Evolutionary conservation across 2,329 filamentous ascomycete species (phyloP).

Genomic region (Sporothrix humicola): DNA sequence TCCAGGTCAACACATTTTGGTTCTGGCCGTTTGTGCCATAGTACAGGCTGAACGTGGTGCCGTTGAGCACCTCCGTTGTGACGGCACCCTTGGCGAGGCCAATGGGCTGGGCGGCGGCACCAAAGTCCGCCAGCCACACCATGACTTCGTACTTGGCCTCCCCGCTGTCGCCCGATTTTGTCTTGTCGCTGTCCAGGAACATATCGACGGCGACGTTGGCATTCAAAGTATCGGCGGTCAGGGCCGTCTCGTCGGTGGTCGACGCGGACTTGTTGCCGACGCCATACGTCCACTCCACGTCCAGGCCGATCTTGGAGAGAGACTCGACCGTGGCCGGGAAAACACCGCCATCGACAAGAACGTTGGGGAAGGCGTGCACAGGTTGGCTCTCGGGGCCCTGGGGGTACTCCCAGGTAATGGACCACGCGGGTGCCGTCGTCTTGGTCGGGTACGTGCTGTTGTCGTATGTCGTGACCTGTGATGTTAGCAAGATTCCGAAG

Average conservation of each 20-base stretch:
- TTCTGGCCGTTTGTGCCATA: slow-evolving; percentile 48
- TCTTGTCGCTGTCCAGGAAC: slow-evolving; percentile 57
- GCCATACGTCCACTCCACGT: slow-evolving; percentile 58
- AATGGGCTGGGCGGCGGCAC: slow-evolving; percentile 41
- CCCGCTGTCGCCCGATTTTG: slow-evolving; percentile 48
- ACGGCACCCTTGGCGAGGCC: slow-evolving; percentile 47
- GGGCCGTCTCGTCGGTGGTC: slow-evolving; percentile 45
- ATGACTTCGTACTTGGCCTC: slow-evolving; percentile 50
- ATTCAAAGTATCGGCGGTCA: slow-evolving; percentile 51
- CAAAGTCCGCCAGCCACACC: slow-evolving; percentile 37
- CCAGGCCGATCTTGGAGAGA: slow-evolving; percentile 51
- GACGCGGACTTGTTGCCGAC: slow-evolving; percentile 50
- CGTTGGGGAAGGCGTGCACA: slow-evolving; percentile 62
- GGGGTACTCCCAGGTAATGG: slow-evolving; percentile 59
- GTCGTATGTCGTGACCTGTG: slow-evolving; percentile 55
- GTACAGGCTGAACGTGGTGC: slow-evolving; percentile 53
- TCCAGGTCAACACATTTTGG: slow-evolving; percentile 59
- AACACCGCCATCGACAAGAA: slow-evolving; percentile 52
- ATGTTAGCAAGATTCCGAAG: neutral
- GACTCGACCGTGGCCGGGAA: slow-evolving; percentile 52
- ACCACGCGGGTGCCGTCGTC: slow-evolving; percentile 55
- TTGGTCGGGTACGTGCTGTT: slow-evolving; percentile 57
- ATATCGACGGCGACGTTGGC: slow-evolving; percentile 65
- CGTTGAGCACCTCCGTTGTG: slow-evolving; percentile 48
- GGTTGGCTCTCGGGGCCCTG: slow-evolving; percentile 50